These are phyloP conservation scores for Paspalum vaginatum DNA, from an alignment of 176 grass and related monocot species.

Conservation along the genomic window DNA sequence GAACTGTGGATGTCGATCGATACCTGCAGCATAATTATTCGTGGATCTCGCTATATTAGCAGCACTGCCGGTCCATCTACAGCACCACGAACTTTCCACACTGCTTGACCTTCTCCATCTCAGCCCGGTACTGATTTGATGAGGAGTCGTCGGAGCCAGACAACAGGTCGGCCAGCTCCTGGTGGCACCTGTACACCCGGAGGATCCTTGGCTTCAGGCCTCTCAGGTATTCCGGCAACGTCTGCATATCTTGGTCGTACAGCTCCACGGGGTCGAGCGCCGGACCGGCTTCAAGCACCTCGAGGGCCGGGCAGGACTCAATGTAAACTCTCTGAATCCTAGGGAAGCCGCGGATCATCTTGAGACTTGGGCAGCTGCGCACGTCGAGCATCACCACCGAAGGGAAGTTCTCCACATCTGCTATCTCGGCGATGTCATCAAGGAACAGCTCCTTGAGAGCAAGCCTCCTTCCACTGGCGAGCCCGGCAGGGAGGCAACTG, in stretches of 20 bases:
- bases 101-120: neutral
- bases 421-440: neutral
- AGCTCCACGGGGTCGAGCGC: neutral
- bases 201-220: neutral
- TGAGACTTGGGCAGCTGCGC: neutral
- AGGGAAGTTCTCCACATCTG: neutral
- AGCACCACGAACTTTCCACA: neutral
- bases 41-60: too few relatives aligned
- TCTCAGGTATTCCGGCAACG: neutral
- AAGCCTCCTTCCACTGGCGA: neutral
- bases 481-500: neutral
- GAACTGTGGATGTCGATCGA: too few relatives aligned
- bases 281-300: neutral
- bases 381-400: neutral
- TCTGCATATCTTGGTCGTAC: neutral
- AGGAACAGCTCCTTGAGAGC: neutral
- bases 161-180: neutral
- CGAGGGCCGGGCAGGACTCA: neutral
- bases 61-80: too few relatives aligned
- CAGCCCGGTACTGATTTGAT: too few relatives aligned
- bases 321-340: neutral
- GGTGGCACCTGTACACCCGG: neutral
- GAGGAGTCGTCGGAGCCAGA: neutral
- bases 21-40: too few relatives aligned
- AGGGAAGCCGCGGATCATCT: neutral